Conservation (phyloP, 2,329 filamentous ascomycete species). For the Fonsecaea pedrosoi region DNA sequence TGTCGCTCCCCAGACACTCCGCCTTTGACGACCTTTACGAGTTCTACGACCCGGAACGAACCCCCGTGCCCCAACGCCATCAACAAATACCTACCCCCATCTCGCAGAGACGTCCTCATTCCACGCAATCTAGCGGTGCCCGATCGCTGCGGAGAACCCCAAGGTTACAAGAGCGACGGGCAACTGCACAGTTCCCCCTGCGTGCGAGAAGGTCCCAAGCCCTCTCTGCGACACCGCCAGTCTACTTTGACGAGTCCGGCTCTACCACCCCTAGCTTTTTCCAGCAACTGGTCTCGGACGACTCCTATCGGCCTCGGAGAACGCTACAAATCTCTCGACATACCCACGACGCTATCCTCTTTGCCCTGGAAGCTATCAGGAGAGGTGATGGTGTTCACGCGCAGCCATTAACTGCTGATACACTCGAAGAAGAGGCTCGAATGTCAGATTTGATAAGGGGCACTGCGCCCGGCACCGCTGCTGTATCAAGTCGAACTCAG, state of each 20-base stretch:
- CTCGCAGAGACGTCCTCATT: constrained; percentile 46
- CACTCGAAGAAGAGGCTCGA: constrained; percentile 83
- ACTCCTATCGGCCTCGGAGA: constrained; percentile 61
- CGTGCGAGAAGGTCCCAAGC: constrained; percentile 34
- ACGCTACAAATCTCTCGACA: constrained; percentile 74
- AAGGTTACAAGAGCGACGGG: constrained; percentile 55
- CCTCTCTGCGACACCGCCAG: constrained; percentile 28
- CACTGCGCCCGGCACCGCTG: constrained; percentile 52
- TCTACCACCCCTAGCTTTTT: constrained; percentile 44
- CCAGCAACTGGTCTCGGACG: constrained; percentile 45
- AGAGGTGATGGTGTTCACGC: constrained; percentile 40
- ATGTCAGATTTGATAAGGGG: constrained; percentile 84
- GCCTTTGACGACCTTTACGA: constrained; percentile 62
- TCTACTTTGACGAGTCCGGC: constrained; percentile 35
- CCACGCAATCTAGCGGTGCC: constrained; percentile 60
- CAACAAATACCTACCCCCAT: constrained; percentile 36
- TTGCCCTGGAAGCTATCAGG: constrained; percentile 84
- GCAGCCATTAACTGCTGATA: constrained; percentile 83
- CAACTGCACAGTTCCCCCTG: constrained; percentile 41
- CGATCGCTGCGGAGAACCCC: constrained; percentile 62
- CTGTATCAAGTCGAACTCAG: constrained; percentile 62
- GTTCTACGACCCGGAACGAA: constrained; percentile 54
- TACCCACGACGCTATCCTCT: constrained; percentile 89
- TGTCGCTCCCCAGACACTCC: constrained; percentile 45
- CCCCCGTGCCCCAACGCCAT: constrained; percentile 38